phyloP scores from a whole-genome alignment of 2,329 filamentous ascomycete genomes.

The Tympanopsis confertula region DNA sequence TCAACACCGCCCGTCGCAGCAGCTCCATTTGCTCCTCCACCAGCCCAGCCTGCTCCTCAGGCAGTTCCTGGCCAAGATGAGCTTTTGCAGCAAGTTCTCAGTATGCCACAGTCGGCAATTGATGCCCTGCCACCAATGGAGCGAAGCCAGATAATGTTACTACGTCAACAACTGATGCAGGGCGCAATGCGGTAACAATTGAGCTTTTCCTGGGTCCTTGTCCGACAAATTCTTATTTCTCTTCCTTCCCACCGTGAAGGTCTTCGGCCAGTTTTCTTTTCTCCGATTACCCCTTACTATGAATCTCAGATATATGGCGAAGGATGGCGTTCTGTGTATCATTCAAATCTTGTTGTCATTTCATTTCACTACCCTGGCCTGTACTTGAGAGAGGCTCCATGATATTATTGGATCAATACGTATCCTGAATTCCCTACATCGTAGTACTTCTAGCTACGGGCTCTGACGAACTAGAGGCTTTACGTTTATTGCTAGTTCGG shows the following conservation, averaged over 20 bases:
- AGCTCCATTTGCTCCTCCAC: slow-evolving; percentile 2
- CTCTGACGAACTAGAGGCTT: no score
- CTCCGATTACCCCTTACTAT: no score
- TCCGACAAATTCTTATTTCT: slow-evolving; percentile 17
- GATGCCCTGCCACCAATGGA: slow-evolving; percentile 41
- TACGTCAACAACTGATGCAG: slow-evolving; percentile 39
- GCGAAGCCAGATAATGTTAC: slow-evolving; percentile 44
- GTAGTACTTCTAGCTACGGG: no score
- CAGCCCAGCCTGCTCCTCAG: slow-evolving; percentile 3
- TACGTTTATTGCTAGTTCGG: no score
- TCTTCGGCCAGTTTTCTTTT: neutral
- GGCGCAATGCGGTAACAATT: neutral
- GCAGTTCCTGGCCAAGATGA: slow-evolving; percentile 32
- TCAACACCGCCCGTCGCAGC: neutral
- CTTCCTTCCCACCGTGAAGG: neutral
- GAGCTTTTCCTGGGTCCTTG: no score
- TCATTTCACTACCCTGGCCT: no score
- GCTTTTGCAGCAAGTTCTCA: slow-evolving; percentile 47
- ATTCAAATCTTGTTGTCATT: neutral
- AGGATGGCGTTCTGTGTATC: neutral
- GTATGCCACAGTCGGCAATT: slow-evolving; percentile 46
- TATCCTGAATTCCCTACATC: no score
- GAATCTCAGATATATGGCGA: no score
- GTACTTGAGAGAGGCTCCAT: no score
- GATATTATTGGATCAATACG: no score